A percentile compares a stretch with the other conserved stretches of the same genome.
phyloP scores from a whole-genome alignment of 129 eudicot species.

The Lonicera japonica region DNA sequence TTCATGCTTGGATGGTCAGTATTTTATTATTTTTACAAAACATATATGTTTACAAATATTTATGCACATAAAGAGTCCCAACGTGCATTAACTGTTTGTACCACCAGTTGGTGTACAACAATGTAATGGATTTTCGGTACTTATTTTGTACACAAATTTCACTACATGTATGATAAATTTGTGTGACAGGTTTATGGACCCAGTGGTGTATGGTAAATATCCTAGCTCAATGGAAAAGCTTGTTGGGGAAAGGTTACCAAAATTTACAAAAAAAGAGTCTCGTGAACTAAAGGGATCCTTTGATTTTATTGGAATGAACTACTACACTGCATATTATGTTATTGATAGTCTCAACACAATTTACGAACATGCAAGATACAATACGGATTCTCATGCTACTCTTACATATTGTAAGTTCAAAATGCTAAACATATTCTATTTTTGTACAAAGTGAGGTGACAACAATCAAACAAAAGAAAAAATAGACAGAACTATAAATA shows the following conservation, averaged over 20 bases:
- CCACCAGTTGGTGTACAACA: too few relatives aligned
- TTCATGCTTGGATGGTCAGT: conserved; percentile 42
- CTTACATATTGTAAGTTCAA: conserved; percentile 9
- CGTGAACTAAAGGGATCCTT: conserved; percentile 25
- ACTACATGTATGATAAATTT: neutral
- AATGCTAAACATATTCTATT: too few relatives aligned
- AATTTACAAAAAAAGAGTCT: conserved; percentile 22
- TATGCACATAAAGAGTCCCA: too few relatives aligned
- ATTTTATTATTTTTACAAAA: neutral
- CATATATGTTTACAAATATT: too few relatives aligned
- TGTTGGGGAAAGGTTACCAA: conserved; percentile 27
- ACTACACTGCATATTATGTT: conserved; percentile 32
- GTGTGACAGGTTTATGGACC: conserved; percentile 31
- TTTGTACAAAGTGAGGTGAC: neutral
- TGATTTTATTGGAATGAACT: conserved; percentile 39
- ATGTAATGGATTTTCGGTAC: neutral
- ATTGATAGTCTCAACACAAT: neutral
- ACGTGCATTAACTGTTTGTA: too few relatives aligned
- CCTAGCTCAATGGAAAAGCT: conserved; percentile 16
- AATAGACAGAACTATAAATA: neutral
- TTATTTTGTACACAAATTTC: neutral
- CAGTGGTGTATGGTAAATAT: conserved; percentile 27
- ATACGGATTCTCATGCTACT: conserved; percentile 13
- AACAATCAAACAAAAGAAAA: neutral
- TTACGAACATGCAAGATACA: conserved; percentile 4